Conservation (phyloP, 1,284 basidiomycete genomes). For the Microbotryum silenes-acaulis region DNA sequence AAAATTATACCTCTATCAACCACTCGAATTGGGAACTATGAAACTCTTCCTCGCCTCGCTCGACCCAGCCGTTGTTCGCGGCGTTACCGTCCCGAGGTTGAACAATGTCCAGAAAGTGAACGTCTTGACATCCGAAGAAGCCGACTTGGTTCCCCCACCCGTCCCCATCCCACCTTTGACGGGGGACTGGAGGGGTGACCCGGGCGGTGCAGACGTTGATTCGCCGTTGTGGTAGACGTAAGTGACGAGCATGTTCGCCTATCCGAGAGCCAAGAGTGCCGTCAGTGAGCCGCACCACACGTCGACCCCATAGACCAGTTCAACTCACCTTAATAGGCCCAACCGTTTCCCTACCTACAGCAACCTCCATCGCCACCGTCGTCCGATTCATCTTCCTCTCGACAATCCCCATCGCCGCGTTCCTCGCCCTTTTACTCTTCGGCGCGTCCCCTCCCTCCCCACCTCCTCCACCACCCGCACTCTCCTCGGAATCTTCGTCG, state of each 20-base stretch:
- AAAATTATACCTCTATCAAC: too few species aligned
- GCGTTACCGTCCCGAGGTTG: conserved; percentile 57
- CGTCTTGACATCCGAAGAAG: conserved; percentile 57
- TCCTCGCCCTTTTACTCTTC: conserved; percentile 30
- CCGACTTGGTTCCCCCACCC: conserved; percentile 4
- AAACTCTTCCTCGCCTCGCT: too few species aligned
- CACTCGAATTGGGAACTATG: background rate
- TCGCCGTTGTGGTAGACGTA: conserved; percentile 89
- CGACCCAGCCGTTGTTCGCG: conserved; percentile 10
- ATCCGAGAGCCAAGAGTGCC: background rate
- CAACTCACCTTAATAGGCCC: conserved; percentile 62
- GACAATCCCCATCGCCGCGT: conserved; percentile 60
- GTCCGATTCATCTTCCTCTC: conserved; percentile 81
- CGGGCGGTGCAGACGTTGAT: conserved; percentile 31
- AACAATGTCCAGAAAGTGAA: conserved; percentile 78
- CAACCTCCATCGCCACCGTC: conserved; percentile 70
- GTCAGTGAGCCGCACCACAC: background rate
- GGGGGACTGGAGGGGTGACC: conserved; percentile 47
- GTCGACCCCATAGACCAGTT: conserved; percentile 7
- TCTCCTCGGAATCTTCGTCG: conserved; percentile 49
- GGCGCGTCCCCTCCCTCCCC: conserved; percentile 33
- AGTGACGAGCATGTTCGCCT: conserved; percentile 87
- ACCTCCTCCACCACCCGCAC: conserved; percentile 51
- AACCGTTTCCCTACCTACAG: conserved; percentile 62
- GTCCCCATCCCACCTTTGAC: conserved; percentile 40